These are phyloP conservation scores for Podaxis carcinomalis DNA, from an alignment of 768 basidiomycete genomes.

Conservation along the genomic window DNA sequence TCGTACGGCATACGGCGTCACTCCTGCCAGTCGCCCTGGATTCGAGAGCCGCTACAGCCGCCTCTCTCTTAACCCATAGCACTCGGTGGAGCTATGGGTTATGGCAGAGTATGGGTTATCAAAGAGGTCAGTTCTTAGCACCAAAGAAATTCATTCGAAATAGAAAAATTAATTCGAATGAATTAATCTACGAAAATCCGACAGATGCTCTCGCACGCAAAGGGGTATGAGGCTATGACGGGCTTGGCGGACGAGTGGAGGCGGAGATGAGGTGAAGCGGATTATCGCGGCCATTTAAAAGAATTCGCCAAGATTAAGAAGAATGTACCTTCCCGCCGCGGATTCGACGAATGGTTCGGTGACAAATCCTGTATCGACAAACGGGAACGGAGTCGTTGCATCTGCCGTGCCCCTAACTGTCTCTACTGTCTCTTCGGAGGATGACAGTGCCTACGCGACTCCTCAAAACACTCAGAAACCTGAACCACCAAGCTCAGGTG, in stretches of 20 bases:
- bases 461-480: conserved; percentile 54
- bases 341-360: conserved; percentile 18
- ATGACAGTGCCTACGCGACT: conserved; percentile 26
- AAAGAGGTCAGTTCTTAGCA: no score
- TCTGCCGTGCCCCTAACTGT: neutral
- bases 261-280: conserved; percentile 56
- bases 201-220: conserved; percentile 53
- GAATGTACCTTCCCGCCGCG: conserved; percentile 24
- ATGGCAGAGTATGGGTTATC: no score
- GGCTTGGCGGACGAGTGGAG: conserved; percentile 52
- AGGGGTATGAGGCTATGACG: conserved; percentile 52
- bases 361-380: conserved; percentile 19
- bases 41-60: no score
- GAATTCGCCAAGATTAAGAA: conserved; percentile 34
- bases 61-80: no score
- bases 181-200: conserved; percentile 43
- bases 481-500: conserved; percentile 48
- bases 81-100: no score
- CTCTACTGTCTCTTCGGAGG: neutral
- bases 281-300: conserved; percentile 50
- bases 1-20: no score
- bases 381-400: conserved; percentile 13
- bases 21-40: no score
- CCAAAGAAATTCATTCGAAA: no score
- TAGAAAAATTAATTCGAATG: no score